phyloP scores from a whole-genome alignment of 805 yeast genomes.

The Saturnispora sekii region DNA sequence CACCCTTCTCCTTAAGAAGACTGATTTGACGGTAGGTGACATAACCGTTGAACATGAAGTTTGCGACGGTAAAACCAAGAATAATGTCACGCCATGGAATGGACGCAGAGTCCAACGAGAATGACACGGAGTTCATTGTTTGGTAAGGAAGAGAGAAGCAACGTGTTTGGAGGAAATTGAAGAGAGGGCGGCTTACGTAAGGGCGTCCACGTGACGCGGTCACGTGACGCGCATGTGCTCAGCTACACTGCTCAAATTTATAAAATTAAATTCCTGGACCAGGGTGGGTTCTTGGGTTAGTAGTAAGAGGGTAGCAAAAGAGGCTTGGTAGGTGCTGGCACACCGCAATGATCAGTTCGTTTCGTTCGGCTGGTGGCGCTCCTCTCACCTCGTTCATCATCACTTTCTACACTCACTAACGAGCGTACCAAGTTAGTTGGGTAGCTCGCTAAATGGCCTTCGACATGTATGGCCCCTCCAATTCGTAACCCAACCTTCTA shows the following conservation, averaged over 20 bases:
- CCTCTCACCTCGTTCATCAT: not conserved
- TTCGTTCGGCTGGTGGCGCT: too few relatives aligned
- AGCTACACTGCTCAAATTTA: too few relatives aligned
- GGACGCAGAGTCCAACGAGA: slow-evolving; percentile 46
- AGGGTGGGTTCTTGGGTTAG: too few relatives aligned
- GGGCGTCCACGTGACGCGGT: too few relatives aligned
- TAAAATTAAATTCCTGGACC: too few relatives aligned
- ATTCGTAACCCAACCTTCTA: slow-evolving; percentile 78
- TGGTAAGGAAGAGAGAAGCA: not conserved
- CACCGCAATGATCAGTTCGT: too few relatives aligned
- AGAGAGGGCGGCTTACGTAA: too few relatives aligned
- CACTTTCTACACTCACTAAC: not conserved
- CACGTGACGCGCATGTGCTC: too few relatives aligned
- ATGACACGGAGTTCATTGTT: not conserved
- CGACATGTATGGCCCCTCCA: slow-evolving; percentile 99
- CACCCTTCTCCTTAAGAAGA: slow-evolving; percentile 39
- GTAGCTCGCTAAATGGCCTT: slow-evolving; percentile 26
- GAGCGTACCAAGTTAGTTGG: not conserved
- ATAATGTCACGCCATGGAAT: slow-evolving; percentile 77
- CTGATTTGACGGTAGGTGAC: slow-evolving; percentile 67
- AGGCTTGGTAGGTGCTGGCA: too few relatives aligned
- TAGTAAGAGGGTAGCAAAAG: too few relatives aligned
- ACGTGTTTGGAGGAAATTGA: too few relatives aligned
- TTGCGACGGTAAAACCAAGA: slow-evolving; percentile 63
- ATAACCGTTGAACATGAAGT: slow-evolving; percentile 66